Evolutionary conservation across 345 rosid species (phyloP).

Genomic region (Erodium maritimum): DNA sequence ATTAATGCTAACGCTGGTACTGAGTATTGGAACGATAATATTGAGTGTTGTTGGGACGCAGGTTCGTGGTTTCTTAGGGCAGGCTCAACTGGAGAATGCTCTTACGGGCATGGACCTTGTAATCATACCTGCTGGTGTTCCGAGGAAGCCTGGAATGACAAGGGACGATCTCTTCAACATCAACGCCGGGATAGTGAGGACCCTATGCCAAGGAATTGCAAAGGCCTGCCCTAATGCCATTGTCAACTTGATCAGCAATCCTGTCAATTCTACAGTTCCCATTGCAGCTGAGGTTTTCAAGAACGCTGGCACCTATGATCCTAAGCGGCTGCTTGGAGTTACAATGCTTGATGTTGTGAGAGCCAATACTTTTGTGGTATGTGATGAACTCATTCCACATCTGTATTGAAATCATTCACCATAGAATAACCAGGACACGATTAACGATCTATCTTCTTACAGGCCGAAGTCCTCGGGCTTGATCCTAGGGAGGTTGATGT

Average conservation of each 20-base stretch:
- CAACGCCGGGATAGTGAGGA: conserved; percentile 82
- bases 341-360: conserved; percentile 80
- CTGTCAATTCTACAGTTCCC: conserved; percentile 81
- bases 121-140: conserved; percentile 79
- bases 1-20: no score
- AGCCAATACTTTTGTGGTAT: conserved; percentile 84
- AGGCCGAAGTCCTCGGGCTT: conserved; percentile 97
- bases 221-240: conserved; percentile 62
- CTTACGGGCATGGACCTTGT: conserved; percentile 77
- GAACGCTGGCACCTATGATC: conserved; percentile 70
- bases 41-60: background rate
- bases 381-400: background rate
- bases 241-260: conserved; percentile 77
- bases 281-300: conserved; percentile 82
- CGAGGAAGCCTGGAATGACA: conserved; percentile 88
- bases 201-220: conserved; percentile 64
- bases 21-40: no score
- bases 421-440: no score
- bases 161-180: conserved; percentile 82
- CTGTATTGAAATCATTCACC: no score
- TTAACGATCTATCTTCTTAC: conserved; percentile 5
- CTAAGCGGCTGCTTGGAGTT: conserved; percentile 68
- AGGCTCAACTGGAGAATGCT: conserved; percentile 63
- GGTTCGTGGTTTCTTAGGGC: conserved; percentile 84
- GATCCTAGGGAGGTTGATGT: conserved; percentile 93